A percentile compares a stretch with the other conserved stretches of the same genome.
Conservation (phyloP, 495 filamentous ascomycete genomes). For the Neurospora tetraspora region DNA sequence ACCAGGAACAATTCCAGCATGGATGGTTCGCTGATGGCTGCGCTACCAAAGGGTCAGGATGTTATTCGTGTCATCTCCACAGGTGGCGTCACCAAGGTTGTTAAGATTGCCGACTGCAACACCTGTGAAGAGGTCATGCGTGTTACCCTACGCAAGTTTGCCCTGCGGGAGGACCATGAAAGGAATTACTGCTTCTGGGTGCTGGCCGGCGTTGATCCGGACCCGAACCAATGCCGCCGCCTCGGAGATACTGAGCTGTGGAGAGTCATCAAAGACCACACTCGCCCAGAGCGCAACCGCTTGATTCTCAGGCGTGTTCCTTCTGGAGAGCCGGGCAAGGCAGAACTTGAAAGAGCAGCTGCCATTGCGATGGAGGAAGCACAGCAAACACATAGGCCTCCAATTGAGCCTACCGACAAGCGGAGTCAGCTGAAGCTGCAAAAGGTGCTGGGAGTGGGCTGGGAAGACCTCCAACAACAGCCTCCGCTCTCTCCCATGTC, state of each 20-base stretch:
- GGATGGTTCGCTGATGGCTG: conserved; percentile 71
- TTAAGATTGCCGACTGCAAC: conserved; percentile 80
- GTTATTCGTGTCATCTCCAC: conserved; percentile 88
- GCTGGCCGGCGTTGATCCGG: conserved; percentile 72
- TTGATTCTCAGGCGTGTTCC: conserved; percentile 86
- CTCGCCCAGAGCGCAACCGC: conserved; percentile 70
- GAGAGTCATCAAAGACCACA: conserved; percentile 67
- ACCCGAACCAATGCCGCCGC: conserved; percentile 64
- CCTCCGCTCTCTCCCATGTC: conserved; percentile 74
- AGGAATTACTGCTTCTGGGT: conserved; percentile 77
- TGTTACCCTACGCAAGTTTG: conserved; percentile 73
- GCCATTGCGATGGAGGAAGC: conserved; percentile 73
- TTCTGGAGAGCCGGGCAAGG: conserved; percentile 69
- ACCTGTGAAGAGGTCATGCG: conserved; percentile 85
- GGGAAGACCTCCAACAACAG: conserved; percentile 57
- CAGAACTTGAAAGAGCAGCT: conserved; percentile 73
- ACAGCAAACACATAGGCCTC: conserved; percentile 60
- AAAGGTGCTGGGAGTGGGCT: conserved; percentile 74
- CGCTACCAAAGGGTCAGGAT: conserved; percentile 66
- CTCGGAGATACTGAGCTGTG: conserved; percentile 78
- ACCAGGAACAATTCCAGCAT: conserved; percentile 59
- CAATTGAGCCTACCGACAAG: conserved; percentile 51
- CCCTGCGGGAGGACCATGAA: conserved; percentile 62
- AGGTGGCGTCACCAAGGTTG: conserved; percentile 79
- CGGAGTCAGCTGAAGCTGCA: conserved; percentile 67